These are phyloP conservation scores for Alternaria sp. DNA, from an alignment of 2,329 filamentous ascomycete species.

Conservation along the genomic window DNA sequence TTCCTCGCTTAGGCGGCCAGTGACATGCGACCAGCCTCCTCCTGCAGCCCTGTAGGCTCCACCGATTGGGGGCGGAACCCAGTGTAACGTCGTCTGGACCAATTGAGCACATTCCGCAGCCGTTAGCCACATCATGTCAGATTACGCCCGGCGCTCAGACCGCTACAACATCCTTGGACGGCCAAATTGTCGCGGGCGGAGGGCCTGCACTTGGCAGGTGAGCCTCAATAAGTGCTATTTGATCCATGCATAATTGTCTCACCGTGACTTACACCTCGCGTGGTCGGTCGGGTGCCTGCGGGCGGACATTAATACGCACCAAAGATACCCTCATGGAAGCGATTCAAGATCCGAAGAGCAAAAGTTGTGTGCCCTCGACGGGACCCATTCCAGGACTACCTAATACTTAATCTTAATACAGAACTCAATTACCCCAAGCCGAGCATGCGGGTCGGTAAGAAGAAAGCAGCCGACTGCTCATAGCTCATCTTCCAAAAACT, in stretches of 20 bases:
- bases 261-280: constrained; percentile 15
- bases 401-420: constrained; percentile 46
- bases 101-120: constrained; percentile 16
- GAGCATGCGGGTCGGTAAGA: constrained; percentile 3
- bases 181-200: constrained; percentile 7
- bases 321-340: constrained; percentile 2
- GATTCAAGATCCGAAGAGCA: constrained; percentile 20
- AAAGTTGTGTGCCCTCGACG: constrained; percentile 25
- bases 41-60: constrained; percentile 13
- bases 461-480: constrained; percentile 37
- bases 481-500: constrained; percentile 95
- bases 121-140: constrained; percentile 28
- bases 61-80: constrained; percentile 18
- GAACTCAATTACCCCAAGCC: constrained; percentile 22
- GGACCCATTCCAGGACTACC: constrained; percentile 40
- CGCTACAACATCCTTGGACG: constrained; percentile 7
- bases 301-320: constrained; percentile 1
- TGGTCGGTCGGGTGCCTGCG: constrained; percentile 1
- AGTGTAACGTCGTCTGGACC: constrained; percentile 7
- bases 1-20: constrained; percentile 21
- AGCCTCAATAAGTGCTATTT: constrained; percentile 17
- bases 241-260: constrained; percentile 20
- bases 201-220: constrained; percentile 11
- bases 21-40: constrained; percentile 7
- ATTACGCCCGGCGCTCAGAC: constrained; percentile 30